These are phyloP conservation scores for Debaryomyces udenii DNA, from an alignment of 1,139 yeast species.

Conservation along the genomic window DNA sequence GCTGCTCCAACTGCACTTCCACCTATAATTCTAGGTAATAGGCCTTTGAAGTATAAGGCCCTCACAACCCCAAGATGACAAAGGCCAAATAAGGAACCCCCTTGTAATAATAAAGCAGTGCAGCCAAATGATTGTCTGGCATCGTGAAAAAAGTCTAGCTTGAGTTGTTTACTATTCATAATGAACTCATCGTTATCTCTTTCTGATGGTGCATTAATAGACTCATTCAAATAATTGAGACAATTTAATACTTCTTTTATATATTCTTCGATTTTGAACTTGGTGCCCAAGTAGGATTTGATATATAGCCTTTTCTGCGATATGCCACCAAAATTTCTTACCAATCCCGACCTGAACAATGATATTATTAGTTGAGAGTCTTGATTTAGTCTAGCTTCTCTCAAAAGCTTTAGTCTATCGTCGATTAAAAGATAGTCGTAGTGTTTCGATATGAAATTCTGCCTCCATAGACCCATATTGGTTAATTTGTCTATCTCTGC, in stretches of 20 bases:
- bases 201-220: constrained; percentile 30
- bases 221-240: constrained; percentile 55
- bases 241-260: constrained; percentile 74
- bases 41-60: constrained; percentile 70
- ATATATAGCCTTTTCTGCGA: constrained; percentile 78
- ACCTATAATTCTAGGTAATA: constrained; percentile 84
- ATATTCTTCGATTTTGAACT: constrained; percentile 83
- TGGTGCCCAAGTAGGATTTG: constrained; percentile 86
- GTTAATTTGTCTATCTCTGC: constrained; percentile 64
- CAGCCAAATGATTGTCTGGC: constrained; percentile 89
- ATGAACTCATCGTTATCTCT: constrained; percentile 35
- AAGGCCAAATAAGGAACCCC: constrained; percentile 91
- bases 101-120: constrained; percentile 87
- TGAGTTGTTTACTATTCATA: constrained; percentile 59
- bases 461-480: constrained; percentile 80
- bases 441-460: constrained; percentile 77
- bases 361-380: constrained; percentile 66
- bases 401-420: constrained; percentile 66
- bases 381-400: constrained; percentile 62
- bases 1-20: constrained; percentile 96
- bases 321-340: constrained; percentile 91
- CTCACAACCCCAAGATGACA: constrained; percentile 93
- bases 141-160: constrained; percentile 85
- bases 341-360: constrained; percentile 75
- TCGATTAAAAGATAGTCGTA: constrained; percentile 85